Base-by-base conservation (phyloP, 2,329 filamentous ascomycete genomes). In the Cadophora gregata region DNA sequence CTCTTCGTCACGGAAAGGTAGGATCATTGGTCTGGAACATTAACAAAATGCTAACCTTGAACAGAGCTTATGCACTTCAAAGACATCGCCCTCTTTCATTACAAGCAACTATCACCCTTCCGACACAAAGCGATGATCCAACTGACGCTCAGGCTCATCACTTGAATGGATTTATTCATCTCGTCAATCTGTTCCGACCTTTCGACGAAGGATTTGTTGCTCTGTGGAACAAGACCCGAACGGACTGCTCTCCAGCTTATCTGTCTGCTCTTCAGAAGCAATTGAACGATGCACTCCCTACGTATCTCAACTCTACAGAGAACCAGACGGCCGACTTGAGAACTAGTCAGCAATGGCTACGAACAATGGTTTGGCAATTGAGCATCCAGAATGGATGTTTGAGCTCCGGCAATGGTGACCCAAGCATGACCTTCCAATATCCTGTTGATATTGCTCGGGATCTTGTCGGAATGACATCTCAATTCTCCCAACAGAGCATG, bases 1-100 rank as follows among this genome's bases (percentile, higher is more conserved):
- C 80, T 93, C 9, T 90, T 90, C 73, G 83, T 90, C 0, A 88
- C 88, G 9, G 91, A 93, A 79, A 86, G 90, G 88, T 89, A 78
- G 73, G 79, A 55, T 25, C 21, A 29, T 8, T 4, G 29, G 27
- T 62, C n/a, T 1, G 29, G 0, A n/a, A 6, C 7, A 16, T 55
- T n/a, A n/a, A 4, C 16, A 7, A 9, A 12, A 27, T 53, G n/a
- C 66, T 67, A 63, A 67, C 36, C 3, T 55, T n/a, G 14, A 29
- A 56, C 77, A 83, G 88, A 78, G 86, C 90, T 14, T 93, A 93
- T 76, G 89, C 89, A 59, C 81, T 94, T 33, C 88, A 91, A 76
- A 86, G 89, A 74, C 85, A 87, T 70, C 86, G 89, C 53, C 91
- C 90, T 16, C 79, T 93, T 58, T 90, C 90, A 48, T 82, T 94